Evolutionary conservation across 2,329 filamentous ascomycete genomes (phyloP).

Genomic region (Clonostachys rosea): DNA sequence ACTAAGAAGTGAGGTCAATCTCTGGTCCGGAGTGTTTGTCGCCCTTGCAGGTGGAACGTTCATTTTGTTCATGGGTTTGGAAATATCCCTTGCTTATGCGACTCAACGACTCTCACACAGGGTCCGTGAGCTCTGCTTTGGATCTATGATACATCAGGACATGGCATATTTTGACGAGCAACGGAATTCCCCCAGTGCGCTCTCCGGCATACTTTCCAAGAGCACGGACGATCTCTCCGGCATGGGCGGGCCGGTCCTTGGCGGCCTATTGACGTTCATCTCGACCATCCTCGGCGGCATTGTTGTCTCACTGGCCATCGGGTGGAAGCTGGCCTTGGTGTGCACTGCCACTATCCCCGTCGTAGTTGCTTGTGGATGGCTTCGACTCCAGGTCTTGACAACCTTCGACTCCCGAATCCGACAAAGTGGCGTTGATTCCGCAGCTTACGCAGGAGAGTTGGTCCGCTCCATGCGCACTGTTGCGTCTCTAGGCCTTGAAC

Average conservation of each 20-base stretch:
- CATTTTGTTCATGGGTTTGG: constrained; percentile 19
- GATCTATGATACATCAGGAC: constrained; percentile 29
- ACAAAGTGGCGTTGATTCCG: constrained; percentile 67
- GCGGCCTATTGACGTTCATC: constrained; percentile 16
- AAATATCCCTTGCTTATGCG: constrained; percentile 10
- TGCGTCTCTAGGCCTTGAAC: constrained; percentile 81
- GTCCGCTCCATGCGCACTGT: constrained; percentile 93
- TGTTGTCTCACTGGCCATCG: constrained; percentile 65
- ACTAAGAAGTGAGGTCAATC: constrained; percentile 29
- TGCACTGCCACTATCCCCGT: constrained; percentile 76
- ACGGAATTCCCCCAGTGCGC: constrained; percentile 30
- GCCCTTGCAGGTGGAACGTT: constrained; percentile 31
- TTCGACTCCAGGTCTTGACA: constrained; percentile 32
- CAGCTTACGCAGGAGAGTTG: constrained; percentile 86
- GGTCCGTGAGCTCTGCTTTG: constrained; percentile 67
- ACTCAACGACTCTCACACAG: constrained; percentile 58
- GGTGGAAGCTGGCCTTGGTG: constrained; percentile 80
- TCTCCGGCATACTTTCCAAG: constrained; percentile 25
- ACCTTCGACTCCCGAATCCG: constrained; percentile 48
- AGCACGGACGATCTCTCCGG: constrained; percentile 30
- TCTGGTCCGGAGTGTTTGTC: constrained; percentile 39
- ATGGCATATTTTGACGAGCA: constrained; percentile 33
- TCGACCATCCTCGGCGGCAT: constrained; percentile 68
- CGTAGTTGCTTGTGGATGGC: constrained; percentile 66
- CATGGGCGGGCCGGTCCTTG: constrained; percentile 34